Evolutionary conservation across 2,329 filamentous ascomycete genomes (phyloP), one percentile per base, ranked within the genome.

Genomic region (Hypoxylon sp.): DNA sequence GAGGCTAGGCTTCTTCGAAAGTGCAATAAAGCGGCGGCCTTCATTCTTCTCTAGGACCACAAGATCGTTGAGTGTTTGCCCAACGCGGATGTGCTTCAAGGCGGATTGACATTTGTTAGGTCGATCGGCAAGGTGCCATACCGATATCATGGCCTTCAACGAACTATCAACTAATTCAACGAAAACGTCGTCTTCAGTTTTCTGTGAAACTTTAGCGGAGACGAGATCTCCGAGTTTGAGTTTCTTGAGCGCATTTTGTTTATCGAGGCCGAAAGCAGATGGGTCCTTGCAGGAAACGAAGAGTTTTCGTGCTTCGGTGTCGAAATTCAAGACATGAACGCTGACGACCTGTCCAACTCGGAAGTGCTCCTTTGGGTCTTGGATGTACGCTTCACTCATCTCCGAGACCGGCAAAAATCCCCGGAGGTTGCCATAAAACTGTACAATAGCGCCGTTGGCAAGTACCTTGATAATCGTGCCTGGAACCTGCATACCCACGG

Each of bases 361-460:
- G 83, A 99, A 99, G 80, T 98, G 94, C 75, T 97, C 90, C 49
- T 88, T 89, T 3, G 96, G 94, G 75, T 98, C 92, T 72, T 91
- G 88, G 75, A 99, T 98, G 76, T 91, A 98, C 10, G 94, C 94
- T 78, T 99, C 96, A 78, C 96, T 98, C 96, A 99, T 99, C 80
- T 99, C 95, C 1, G 93, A 93, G 0, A 97, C 90, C 1, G 96
- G 96, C 60, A 99, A 85, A 82, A 97, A 99, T 7, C 92, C 97
- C 71, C 89, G 89, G 19, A 99, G 84, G 7, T 85, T 82, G 17
- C 93, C 93, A 75, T 97, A 99, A 80, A 98, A 99, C 77, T 97
- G 93, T 58, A 99, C 91, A 17, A 95, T 89, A 10, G 96, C 96
- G 65, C 96, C 96, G 58, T 89, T 89, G 2, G 87, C 81, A 62